Evolutionary conservation across 768 basidiomycete genomes (phyloP).

Genomic region (Tylopilus cervinicoccineus): DNA sequence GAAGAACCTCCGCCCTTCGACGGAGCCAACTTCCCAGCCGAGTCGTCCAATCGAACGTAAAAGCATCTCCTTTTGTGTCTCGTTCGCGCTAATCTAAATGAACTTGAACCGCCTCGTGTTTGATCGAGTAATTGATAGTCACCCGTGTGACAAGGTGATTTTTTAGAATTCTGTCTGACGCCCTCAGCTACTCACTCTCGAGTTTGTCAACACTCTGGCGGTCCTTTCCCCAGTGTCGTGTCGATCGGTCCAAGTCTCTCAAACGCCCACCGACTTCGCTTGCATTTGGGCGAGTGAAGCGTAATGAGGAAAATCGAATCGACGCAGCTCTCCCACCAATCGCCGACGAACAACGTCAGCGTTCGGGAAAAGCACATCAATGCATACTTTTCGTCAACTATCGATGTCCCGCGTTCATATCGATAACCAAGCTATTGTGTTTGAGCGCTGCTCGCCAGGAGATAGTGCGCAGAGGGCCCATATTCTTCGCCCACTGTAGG

Average conservation of each 20-base stretch:
- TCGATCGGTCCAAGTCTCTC: neutral
- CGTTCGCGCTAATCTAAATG: slow-evolving; percentile 9
- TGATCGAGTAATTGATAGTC: slow-evolving; percentile 5
- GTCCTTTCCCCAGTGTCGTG: neutral
- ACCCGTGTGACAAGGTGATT: neutral
- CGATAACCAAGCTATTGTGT: slow-evolving; percentile 48
- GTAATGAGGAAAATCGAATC: slow-evolving; percentile 5
- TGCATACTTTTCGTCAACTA: slow-evolving; percentile 8
- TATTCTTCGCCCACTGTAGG: slow-evolving; percentile 9
- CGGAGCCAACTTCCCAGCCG: neutral
- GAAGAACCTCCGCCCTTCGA: slow-evolving; percentile 1
- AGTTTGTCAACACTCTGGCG: neutral
- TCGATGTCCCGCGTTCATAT: slow-evolving; percentile 30
- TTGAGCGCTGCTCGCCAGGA: slow-evolving; percentile 11
- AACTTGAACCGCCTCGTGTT: slow-evolving; percentile 23
- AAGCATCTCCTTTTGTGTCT: slow-evolving; percentile 1
- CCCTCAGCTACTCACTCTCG: neutral
- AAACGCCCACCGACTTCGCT: neutral
- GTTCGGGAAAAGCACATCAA: neutral
- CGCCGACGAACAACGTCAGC: slow-evolving; percentile 6
- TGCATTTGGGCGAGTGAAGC: slow-evolving; percentile 6
- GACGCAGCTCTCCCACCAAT: slow-evolving; percentile 5
- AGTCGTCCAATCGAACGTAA: slow-evolving; percentile 3
- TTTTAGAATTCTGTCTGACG: slow-evolving; percentile 2
- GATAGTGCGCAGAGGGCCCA: slow-evolving; percentile 11